Percentiles rank a stretch among this genome's conserved stretches.
Evolutionary conservation across 495 filamentous ascomycete species (phyloP).

Genomic region (Amphirosellinia nigrospora): DNA sequence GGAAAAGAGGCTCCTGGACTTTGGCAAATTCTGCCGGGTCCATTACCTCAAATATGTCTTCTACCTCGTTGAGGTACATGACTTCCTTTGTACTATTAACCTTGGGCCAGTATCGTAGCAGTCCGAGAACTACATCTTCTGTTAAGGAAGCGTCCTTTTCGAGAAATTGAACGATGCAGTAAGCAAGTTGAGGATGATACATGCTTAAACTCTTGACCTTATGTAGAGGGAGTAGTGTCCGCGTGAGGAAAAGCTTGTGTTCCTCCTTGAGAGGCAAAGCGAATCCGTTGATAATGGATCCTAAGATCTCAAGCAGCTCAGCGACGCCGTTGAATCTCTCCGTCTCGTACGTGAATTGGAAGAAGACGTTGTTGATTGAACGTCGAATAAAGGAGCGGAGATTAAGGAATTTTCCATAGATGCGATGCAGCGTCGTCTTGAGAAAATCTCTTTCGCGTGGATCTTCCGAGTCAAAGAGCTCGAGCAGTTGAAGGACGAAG

Average conservation of each 20-base stretch:
- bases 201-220: constrained; percentile 99
- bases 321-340: constrained; percentile 98
- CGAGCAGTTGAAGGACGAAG: constrained; percentile 96
- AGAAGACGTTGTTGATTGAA: constrained; percentile 99
- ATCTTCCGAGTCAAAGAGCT: constrained; percentile 98
- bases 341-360: constrained; percentile 99
- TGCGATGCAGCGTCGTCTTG: constrained; percentile 96
- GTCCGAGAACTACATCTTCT: constrained; percentile 95
- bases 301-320: constrained; percentile 93
- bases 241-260: constrained; percentile 96
- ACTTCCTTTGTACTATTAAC: constrained; percentile 99
- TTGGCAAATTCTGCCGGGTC: constrained; percentile 98
- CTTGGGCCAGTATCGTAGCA: constrained; percentile 98
- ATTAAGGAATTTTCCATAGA: constrained; percentile 99
- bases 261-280: constrained; percentile 97
- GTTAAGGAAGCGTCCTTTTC: constrained; percentile 98
- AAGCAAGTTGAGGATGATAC: constrained; percentile 98
- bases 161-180: constrained; percentile 98
- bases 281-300: constrained; percentile 99
- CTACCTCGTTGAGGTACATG: constrained; percentile 99
- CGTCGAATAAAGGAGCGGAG: constrained; percentile 94
- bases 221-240: constrained; percentile 90
- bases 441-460: constrained; percentile 96
- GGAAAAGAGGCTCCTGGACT: constrained; percentile 96
- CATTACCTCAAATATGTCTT: constrained; percentile 99